These are phyloP conservation scores for Herpotrichia juniperi DNA, from an alignment of 2,329 filamentous ascomycete genomes.

Conservation along the genomic window DNA sequence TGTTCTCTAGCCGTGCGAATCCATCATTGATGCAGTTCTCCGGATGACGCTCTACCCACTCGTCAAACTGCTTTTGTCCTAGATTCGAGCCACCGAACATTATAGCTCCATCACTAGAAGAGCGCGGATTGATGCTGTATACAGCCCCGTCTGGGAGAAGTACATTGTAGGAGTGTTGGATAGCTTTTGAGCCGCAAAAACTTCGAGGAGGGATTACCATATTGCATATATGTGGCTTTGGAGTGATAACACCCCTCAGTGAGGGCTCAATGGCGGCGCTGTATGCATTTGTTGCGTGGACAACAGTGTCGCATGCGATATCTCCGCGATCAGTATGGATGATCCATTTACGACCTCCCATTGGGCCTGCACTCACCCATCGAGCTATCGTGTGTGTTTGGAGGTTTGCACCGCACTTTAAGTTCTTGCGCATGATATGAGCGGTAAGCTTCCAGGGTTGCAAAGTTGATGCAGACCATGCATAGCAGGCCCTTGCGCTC, in stretches of 20 bases:
- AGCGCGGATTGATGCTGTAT: conserved; percentile 42
- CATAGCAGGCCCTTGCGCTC: conserved; percentile 29
- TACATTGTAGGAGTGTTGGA: conserved; percentile 41
- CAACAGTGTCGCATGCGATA: conserved; percentile 24
- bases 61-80: conserved; percentile 36
- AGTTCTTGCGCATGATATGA: conserved; percentile 29
- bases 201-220: conserved; percentile 26
- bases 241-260: conserved; percentile 27
- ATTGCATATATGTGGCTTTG: conserved; percentile 37
- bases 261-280: conserved; percentile 30
- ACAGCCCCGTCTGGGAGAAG: conserved; percentile 34
- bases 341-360: conserved; percentile 18
- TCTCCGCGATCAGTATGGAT: conserved; percentile 26
- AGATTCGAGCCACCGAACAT: conserved; percentile 43
- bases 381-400: conserved; percentile 28
- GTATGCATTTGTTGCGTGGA: conserved; percentile 34
- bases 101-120: conserved; percentile 33
- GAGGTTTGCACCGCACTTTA: conserved; percentile 25
- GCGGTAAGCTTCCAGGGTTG: conserved; percentile 37
- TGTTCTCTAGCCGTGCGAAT: conserved; percentile 26
- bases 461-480: conserved; percentile 31
- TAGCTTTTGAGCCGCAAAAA: conserved; percentile 22
- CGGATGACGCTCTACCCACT: conserved; percentile 35
- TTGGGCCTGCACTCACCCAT: conserved; percentile 8
- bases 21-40: conserved; percentile 38